These are phyloP conservation scores for Symbiotaphrina buchneri DNA, from an alignment of 495 filamentous ascomycete species.

Conservation along the genomic window DNA sequence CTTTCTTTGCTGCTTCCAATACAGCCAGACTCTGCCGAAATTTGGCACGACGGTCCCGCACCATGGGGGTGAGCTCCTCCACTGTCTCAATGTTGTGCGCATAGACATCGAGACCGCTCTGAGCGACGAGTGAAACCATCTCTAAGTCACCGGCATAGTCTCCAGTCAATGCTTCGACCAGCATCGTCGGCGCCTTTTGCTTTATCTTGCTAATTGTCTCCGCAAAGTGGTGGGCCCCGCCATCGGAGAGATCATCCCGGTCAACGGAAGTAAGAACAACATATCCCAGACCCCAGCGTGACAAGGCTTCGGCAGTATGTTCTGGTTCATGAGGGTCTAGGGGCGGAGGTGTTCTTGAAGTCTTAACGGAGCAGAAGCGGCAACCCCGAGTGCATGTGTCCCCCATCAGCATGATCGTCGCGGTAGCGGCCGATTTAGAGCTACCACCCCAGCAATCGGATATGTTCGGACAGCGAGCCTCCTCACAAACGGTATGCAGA, in stretches of 20 bases:
- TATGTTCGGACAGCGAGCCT: slow-evolving; percentile 93
- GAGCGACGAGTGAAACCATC: slow-evolving; percentile 60
- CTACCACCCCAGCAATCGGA: slow-evolving; percentile 91
- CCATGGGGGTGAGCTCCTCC: slow-evolving; percentile 69
- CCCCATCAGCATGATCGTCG: slow-evolving; percentile 98
- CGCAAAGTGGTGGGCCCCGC: slow-evolving; percentile 76
- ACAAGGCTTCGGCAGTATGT: slow-evolving; percentile 83
- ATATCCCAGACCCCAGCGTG: slow-evolving; percentile 84
- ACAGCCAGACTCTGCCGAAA: slow-evolving; percentile 74
- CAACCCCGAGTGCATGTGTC: slow-evolving; percentile 95
- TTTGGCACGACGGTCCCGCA: slow-evolving; percentile 73
- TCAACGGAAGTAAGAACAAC: slow-evolving; percentile 89
- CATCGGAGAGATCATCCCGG: slow-evolving; percentile 75
- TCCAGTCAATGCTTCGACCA: slow-evolving; percentile 90
- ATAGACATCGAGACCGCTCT: slow-evolving; percentile 82
- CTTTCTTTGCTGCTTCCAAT: slow-evolving; percentile 58
- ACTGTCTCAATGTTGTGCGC: slow-evolving; percentile 96
- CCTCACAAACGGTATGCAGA: slow-evolving; percentile 86
- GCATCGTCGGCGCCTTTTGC: slow-evolving; percentile 57
- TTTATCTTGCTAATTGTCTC: slow-evolving; percentile 93
- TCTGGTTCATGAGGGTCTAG: slow-evolving; percentile 93
- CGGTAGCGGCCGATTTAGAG: slow-evolving; percentile 74
- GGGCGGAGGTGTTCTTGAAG: slow-evolving; percentile 48
- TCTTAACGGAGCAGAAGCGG: slow-evolving; percentile 94
- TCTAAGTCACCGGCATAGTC: slow-evolving; percentile 70